phyloP scores from a whole-genome alignment of 306 rosid species.

The Delonix regia region DNA sequence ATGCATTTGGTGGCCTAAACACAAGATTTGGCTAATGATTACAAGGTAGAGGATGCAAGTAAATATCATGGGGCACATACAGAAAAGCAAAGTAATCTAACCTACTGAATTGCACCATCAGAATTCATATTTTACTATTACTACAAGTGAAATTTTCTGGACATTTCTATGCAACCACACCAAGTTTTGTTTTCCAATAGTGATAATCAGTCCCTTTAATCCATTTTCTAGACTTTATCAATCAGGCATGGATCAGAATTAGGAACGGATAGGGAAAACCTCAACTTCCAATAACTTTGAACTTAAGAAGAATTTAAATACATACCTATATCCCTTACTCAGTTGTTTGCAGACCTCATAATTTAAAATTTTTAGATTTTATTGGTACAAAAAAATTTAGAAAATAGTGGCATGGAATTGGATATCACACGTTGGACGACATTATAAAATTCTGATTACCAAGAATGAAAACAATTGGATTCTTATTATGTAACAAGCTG shows the following conservation, averaged over 20 bases:
- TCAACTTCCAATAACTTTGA: not conserved
- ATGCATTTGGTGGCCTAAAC: slow-evolving; percentile 86
- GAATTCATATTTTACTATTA: slow-evolving; percentile 15
- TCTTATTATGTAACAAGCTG: not conserved
- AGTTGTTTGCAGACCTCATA: not conserved
- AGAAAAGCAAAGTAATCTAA: slow-evolving; percentile 27
- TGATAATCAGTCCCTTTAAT: not conserved
- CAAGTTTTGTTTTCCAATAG: not conserved
- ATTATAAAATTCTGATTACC: not conserved
- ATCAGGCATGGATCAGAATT: not conserved
- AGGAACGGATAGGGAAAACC: not conserved
- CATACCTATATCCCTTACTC: not conserved
- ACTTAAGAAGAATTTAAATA: not conserved
- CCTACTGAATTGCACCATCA: slow-evolving; percentile 27
- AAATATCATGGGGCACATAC: slow-evolving; percentile 2
- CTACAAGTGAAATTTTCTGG: not conserved
- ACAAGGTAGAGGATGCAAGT: slow-evolving; percentile 28
- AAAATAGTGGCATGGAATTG: not conserved
- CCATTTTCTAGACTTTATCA: not conserved
- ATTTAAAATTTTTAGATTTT: not conserved
- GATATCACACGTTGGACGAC: slow-evolving; percentile 1
- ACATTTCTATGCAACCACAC: not conserved
- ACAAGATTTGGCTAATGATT: slow-evolving; percentile 42
- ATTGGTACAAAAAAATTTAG: not conserved
- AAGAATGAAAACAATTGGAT: slow-evolving; percentile 4